Percentiles rank a stretch among this genome's conserved stretches.
Evolutionary conservation across 2,329 filamentous ascomycete species (phyloP).

Genomic region (Pseudocercospora vitis): DNA sequence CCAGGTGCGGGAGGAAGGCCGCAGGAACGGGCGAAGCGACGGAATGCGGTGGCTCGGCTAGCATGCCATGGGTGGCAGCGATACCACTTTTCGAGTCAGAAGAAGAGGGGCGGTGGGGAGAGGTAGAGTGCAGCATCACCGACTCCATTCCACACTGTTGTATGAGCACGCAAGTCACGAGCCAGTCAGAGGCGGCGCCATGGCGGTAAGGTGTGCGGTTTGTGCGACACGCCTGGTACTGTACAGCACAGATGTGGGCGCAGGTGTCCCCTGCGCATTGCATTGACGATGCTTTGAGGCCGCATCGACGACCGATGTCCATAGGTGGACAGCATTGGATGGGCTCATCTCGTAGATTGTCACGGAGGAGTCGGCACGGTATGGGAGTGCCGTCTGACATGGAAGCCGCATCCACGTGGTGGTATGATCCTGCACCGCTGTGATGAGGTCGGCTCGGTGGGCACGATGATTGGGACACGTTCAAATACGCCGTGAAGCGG

Average conservation of each 20-base stretch:
- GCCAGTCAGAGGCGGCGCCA: constrained; percentile 1
- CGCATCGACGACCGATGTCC: background rate
- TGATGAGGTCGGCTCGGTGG: background rate
- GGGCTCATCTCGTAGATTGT: background rate
- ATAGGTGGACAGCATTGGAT: background rate
- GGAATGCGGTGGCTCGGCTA: background rate
- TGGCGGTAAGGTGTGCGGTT: constrained; percentile 5
- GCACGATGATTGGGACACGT: constrained; percentile 4
- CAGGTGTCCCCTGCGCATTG: constrained; percentile 1
- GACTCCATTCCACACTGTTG: background rate
- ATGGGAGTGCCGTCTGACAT: constrained; percentile 3
- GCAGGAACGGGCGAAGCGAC: background rate
- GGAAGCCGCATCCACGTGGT: constrained; percentile 3
- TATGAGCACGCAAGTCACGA: constrained; percentile 1
- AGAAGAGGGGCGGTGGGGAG: too few relatives aligned
- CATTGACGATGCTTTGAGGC: background rate
- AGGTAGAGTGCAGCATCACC: constrained; percentile 1
- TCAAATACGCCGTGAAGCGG: too few relatives aligned
- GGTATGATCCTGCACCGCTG: background rate
- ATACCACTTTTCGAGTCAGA: background rate
- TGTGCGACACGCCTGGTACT: background rate
- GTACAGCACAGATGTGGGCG: background rate
- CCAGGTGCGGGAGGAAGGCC: constrained; percentile 3
- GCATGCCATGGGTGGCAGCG: background rate
- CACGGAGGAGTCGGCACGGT: background rate